Percentiles rank a stretch among this genome's conserved stretches.
phyloP scores from a whole-genome alignment of 164 flowering plant genomes.

The Magnolia sinica region DNA sequence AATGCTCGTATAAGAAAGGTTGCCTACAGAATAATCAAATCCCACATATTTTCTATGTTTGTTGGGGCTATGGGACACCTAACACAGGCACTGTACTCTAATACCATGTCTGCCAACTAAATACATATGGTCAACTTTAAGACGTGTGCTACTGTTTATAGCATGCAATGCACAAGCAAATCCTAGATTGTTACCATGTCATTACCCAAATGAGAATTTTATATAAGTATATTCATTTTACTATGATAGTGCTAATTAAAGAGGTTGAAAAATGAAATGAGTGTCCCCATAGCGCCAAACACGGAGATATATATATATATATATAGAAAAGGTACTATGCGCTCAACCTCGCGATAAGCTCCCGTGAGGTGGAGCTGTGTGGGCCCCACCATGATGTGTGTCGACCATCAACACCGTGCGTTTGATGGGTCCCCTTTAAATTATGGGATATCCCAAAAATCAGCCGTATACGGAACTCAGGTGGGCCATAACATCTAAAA shows the following conservation, averaged over 20 bases:
- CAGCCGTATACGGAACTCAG: too few species aligned
- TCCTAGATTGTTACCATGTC: conserved; percentile 4
- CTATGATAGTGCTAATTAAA: background rate
- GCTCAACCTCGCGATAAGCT: too few species aligned
- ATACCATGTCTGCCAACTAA: background rate
- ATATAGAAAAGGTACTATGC: too few species aligned
- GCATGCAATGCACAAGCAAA: conserved; percentile 6
- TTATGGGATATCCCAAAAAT: too few species aligned
- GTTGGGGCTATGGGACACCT: conserved; percentile 7
- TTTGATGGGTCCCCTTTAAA: too few species aligned
- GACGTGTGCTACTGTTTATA: background rate
- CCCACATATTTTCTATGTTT: conserved; percentile 3
- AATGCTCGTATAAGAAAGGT: background rate
- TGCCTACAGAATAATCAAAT: background rate
- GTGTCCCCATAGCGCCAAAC: conserved; percentile 7
- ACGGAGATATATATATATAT: background rate
- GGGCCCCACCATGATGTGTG: too few species aligned
- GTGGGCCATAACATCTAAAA: too few species aligned
- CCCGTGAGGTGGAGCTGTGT: too few species aligned
- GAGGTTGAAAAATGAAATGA: background rate
- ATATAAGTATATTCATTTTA: background rate
- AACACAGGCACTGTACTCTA: background rate
- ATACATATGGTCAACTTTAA: conserved; percentile 3
- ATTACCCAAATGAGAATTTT: conserved; percentile 1
- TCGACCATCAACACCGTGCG: too few species aligned